Conservation (phyloP, 1,139 yeast genomes). For the Nakaseomyces uthaithaninus region DNA sequence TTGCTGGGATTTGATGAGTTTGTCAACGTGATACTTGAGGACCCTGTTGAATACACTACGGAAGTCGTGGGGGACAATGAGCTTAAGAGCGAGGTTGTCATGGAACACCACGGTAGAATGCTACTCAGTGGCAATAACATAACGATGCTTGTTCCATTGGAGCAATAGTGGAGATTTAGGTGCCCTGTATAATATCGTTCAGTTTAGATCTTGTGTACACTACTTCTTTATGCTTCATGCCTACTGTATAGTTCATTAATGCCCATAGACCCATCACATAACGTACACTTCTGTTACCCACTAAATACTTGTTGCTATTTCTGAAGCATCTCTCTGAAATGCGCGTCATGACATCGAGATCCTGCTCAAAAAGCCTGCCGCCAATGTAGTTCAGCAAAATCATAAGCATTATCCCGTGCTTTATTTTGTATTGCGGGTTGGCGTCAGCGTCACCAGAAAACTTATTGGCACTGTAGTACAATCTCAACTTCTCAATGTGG, state of each 20-base stretch:
- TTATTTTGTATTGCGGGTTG: constrained; percentile 15
- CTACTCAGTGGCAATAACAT: constrained; percentile 83
- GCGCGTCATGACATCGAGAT: constrained; percentile 20
- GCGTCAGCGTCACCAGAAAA: constrained; percentile 8
- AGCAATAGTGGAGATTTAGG: neutral
- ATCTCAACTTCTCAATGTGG: constrained; percentile 17
- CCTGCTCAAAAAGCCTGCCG: constrained; percentile 28
- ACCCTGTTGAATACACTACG: constrained; percentile 52
- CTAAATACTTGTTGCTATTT: constrained; percentile 19
- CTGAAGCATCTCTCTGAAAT: constrained; percentile 27
- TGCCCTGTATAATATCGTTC: constrained; percentile 8
- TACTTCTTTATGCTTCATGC: constrained; percentile 29
- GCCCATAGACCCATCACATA: constrained; percentile 30
- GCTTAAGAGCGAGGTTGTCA: constrained; percentile 39
- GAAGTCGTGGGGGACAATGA: constrained; percentile 28
- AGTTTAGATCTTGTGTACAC: constrained; percentile 24
- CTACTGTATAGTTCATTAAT: constrained; percentile 27
- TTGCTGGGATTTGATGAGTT: constrained; percentile 90
- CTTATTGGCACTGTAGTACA: constrained; percentile 23
- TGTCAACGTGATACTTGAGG: constrained; percentile 83
- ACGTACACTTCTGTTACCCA: constrained; percentile 12
- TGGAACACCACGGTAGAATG: constrained; percentile 43
- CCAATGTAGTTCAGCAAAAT: constrained; percentile 27
- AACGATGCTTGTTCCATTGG: constrained; percentile 56
- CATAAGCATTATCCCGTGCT: constrained; percentile 24